Base-by-base conservation (phyloP, 805 yeast genomes). In the Tetrapisispora phaffii region DNA sequence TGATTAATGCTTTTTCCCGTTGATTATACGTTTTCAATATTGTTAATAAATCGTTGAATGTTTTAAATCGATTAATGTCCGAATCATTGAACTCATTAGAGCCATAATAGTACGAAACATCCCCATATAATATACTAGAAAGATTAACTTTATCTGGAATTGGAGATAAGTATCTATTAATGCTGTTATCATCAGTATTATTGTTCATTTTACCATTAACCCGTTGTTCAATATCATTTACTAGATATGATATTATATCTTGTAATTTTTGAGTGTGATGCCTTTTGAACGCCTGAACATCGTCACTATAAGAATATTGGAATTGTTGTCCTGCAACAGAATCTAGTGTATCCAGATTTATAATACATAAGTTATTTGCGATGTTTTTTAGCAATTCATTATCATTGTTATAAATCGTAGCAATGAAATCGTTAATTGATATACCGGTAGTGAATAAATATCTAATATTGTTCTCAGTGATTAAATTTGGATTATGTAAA, bases 381-480 rank as follows among this genome's bases (percentile, higher is more conserved):
- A 56, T 36, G 51, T 50, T 33, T 21, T 17, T 16, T 7, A 38
- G n/a, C 12, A 10, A 6, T 16, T 28, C 23, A 29, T 39, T 34
- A 23, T 39, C 32, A 22, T 31, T 42, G 34, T 17, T 38, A 13
- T 38, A 38, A 19, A 38, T 19, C 2, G 21, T 15, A 38, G 16
- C 17, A 19, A 38, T 28, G 20, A 38, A 17, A 26, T 38, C 24
- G 6, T 24, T n/a, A 10, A 38, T 28, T 9, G 41, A 13, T 5
- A 38, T 38, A 26, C 41, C 41, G 7, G 41, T 38, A 7, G 41
- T 38, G 17, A 38, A 20, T 28, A 38, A 19, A 38, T 38, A 38
- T 44, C 58, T 63, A 48, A 74, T 68, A 48, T 71, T 70, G 45
- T 69, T 59, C n/a, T 57, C 51, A 17, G 47, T 44, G 9, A 75